These are phyloP conservation scores for Chaetoscypha palmicola DNA, from an alignment of 2,329 filamentous ascomycete genomes.

Conservation along the genomic window DNA sequence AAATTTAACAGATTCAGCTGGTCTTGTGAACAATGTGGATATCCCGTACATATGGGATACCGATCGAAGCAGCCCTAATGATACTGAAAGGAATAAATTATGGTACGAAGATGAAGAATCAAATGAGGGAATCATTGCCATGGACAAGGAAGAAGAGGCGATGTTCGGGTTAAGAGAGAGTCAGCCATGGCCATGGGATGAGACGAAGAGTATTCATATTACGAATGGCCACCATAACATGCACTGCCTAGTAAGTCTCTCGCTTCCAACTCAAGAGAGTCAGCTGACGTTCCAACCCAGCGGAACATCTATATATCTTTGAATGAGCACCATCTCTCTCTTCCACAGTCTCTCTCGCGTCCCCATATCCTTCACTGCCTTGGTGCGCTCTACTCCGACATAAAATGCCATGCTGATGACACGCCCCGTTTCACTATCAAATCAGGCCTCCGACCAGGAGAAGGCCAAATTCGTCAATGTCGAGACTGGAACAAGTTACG, in stretches of 20 bases:
- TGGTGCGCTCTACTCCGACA: conserved; percentile 1
- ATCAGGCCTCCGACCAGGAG: neutral
- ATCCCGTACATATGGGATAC: conserved; percentile 4
- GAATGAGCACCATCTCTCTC: neutral
- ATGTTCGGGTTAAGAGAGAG: neutral
- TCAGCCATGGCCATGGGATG: conserved; percentile 4
- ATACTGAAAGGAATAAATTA: conserved; percentile 2
- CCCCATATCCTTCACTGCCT: neutral
- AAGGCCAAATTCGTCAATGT: conserved; percentile 1
- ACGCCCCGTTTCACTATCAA: conserved; percentile 1
- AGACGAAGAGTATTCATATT: conserved; percentile 1
- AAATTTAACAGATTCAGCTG: neutral
- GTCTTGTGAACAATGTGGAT: conserved; percentile 3
- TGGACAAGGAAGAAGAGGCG: conserved; percentile 2
- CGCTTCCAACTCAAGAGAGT: neutral
- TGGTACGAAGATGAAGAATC: conserved; percentile 4
- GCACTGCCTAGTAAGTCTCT: conserved; percentile 1
- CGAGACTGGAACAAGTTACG: conserved; percentile 1
- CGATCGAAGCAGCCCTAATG: neutral
- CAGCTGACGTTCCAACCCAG: neutral
- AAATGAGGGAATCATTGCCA: conserved; percentile 1
- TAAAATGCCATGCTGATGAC: conserved; percentile 2
- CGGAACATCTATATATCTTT: conserved; percentile 5
- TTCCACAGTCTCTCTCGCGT: neutral
- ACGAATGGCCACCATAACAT: conserved; percentile 4